phyloP scores from a whole-genome alignment of 1,284 basidiomycete genomes.

The Mycena citricolor region DNA sequence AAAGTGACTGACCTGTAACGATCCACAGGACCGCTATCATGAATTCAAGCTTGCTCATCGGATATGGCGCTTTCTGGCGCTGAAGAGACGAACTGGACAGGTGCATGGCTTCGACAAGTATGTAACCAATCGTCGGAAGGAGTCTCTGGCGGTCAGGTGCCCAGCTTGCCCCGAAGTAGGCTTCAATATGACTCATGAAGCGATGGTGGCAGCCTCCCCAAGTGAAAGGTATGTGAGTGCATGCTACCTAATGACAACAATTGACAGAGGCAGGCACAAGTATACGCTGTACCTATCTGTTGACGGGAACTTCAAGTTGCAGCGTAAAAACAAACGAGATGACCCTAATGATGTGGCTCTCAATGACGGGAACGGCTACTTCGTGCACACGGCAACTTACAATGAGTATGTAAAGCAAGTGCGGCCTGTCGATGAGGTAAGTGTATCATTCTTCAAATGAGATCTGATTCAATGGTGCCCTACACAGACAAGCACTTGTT shows the following conservation, averaged over 20 bases:
- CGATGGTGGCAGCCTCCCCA: constrained; percentile 12
- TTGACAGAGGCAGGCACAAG: constrained; percentile 2
- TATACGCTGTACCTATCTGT: background rate
- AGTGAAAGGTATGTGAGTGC: constrained; percentile 17
- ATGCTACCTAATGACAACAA: constrained; percentile 1
- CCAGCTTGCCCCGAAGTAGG: constrained; percentile 32
- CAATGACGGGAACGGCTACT: background rate
- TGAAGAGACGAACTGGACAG: constrained; percentile 26
- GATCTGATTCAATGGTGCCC: background rate
- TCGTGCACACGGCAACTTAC: background rate
- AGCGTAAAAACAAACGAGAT: background rate
- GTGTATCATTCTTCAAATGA: background rate
- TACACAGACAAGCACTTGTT: constrained; percentile 18
- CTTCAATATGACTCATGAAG: constrained; percentile 28
- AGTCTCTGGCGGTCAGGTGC: constrained; percentile 27
- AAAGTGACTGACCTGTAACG: background rate
- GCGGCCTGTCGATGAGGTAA: background rate
- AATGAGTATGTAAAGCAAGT: background rate
- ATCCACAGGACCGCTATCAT: constrained; percentile 26
- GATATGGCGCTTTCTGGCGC: constrained; percentile 28
- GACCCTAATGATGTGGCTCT: background rate
- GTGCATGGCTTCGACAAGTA: constrained; percentile 26
- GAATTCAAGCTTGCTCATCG: constrained; percentile 26
- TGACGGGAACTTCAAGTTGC: constrained; percentile 1
- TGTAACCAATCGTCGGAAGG: constrained; percentile 17